phyloP scores from a whole-genome alignment of 2,329 filamentous ascomycete species.

The Ophiostoma sp. region DNA sequence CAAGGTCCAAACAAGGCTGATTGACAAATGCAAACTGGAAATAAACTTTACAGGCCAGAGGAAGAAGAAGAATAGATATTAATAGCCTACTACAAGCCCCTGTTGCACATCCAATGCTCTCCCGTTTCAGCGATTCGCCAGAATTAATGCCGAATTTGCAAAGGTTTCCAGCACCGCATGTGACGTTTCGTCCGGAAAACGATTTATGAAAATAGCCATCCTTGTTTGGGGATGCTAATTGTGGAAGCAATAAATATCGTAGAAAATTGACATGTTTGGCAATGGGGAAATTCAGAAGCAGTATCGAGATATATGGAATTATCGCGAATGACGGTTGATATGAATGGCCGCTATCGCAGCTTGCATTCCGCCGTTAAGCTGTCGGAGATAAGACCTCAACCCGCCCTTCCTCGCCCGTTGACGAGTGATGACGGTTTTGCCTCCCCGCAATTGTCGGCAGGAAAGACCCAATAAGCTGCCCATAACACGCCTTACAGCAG shows the following conservation, averaged over 20 bases:
- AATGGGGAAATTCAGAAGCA: background rate
- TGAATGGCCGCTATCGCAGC: background rate
- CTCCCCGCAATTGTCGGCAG: constrained; percentile 18
- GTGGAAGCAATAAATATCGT: background rate
- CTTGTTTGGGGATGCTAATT: background rate
- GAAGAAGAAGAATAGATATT: background rate
- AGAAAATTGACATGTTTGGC: background rate
- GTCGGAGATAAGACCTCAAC: constrained; percentile 17
- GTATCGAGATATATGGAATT: background rate
- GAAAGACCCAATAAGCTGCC: background rate
- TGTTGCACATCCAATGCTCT: constrained; percentile 12
- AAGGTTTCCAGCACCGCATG: background rate
- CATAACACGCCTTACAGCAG: background rate
- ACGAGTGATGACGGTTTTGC: constrained; percentile 1
- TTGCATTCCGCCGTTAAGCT: constrained; percentile 13
- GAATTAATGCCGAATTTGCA: background rate
- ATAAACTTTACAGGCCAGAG: too few species aligned
- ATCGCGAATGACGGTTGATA: background rate
- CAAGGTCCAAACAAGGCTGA: background rate
- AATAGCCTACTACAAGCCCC: constrained; percentile 9
- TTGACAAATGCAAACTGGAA: background rate
- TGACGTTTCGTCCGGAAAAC: constrained; percentile 7
- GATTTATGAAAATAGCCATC: background rate
- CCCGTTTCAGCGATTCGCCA: constrained; percentile 19
- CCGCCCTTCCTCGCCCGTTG: background rate